Conservation (phyloP, 2,329 filamentous ascomycete genomes). For the Penicillium sp. region DNA sequence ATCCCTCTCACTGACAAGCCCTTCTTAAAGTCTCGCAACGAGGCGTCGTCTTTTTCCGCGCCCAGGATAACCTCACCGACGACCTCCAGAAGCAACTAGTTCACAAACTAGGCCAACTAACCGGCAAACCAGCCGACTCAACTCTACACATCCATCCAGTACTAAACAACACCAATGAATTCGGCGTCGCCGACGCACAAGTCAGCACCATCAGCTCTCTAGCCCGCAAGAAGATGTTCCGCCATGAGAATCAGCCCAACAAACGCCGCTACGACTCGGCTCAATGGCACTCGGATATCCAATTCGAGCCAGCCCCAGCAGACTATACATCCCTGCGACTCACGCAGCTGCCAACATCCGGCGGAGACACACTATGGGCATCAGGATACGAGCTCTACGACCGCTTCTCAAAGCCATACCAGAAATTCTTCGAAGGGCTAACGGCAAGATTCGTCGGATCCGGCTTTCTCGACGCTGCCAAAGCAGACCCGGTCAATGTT, state of each 20-base stretch:
- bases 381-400: conserved; percentile 64
- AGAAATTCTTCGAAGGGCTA: conserved; percentile 54
- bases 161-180: conserved; percentile 50
- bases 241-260: conserved; percentile 27
- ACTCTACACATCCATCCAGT: conserved; percentile 57
- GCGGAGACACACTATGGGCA: conserved; percentile 61
- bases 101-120: conserved; percentile 54
- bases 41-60: conserved; percentile 65
- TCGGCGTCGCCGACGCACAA: conserved; percentile 53
- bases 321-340: conserved; percentile 60
- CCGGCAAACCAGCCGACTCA: conserved; percentile 54
- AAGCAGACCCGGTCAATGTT: conserved; percentile 13
- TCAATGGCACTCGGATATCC: conserved; percentile 56
- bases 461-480: conserved; percentile 47
- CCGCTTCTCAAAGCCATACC: conserved; percentile 52
- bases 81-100: conserved; percentile 61
- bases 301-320: conserved; percentile 58
- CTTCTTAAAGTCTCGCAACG: conserved; percentile 55
- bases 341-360: conserved; percentile 51
- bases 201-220: conserved; percentile 60
- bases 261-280: conserved; percentile 41
- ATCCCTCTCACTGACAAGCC: neutral
- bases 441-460: conserved; percentile 52
- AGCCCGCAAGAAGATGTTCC: conserved; percentile 47
- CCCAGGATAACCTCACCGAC: conserved; percentile 56